phyloP scores from a whole-genome alignment of 352 stramenopile genomes.

The Plasmopara viticola region DNA sequence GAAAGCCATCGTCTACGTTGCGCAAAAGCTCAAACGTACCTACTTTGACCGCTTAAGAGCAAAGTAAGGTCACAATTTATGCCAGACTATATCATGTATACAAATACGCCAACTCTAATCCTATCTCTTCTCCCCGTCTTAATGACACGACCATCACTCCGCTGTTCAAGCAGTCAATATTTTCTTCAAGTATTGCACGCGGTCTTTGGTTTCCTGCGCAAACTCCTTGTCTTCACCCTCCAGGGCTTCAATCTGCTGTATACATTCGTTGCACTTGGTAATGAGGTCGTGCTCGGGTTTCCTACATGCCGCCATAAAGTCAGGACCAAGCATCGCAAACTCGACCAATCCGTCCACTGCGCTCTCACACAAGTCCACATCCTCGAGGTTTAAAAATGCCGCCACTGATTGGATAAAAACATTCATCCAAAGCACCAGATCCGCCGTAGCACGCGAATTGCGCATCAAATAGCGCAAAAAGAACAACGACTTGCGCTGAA shows the following conservation, averaged over 20 bases:
- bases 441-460: slow-evolving; percentile 45
- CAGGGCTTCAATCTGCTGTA: slow-evolving; percentile 55
- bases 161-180: slow-evolving; percentile 27
- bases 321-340: slow-evolving; percentile 52
- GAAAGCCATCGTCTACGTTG: slow-evolving; percentile 77
- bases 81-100: too few relatives aligned
- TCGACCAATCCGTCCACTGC: slow-evolving; percentile 63
- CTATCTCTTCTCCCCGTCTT: not conserved
- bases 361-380: slow-evolving; percentile 77
- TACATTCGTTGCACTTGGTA: slow-evolving; percentile 41
- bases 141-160: not conserved
- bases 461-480: slow-evolving; percentile 76
- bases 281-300: slow-evolving; percentile 38
- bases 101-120: too few relatives aligned
- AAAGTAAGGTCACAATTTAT: too few relatives aligned
- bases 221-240: slow-evolving; percentile 66
- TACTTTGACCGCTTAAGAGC: slow-evolving; percentile 42
- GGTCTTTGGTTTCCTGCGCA: slow-evolving; percentile 50
- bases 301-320: slow-evolving; percentile 57
- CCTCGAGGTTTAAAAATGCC: slow-evolving; percentile 51
- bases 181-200: slow-evolving; percentile 46
- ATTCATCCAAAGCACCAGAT: slow-evolving; percentile 33
- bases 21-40: slow-evolving; percentile 81
- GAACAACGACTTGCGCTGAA: slow-evolving; percentile 82
- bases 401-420: slow-evolving; percentile 45